A percentile compares a stretch with the other conserved stretches of the same genome.
Conservation (phyloP, 2,329 filamentous ascomycete genomes). For the Neurospora crassa region DNA sequence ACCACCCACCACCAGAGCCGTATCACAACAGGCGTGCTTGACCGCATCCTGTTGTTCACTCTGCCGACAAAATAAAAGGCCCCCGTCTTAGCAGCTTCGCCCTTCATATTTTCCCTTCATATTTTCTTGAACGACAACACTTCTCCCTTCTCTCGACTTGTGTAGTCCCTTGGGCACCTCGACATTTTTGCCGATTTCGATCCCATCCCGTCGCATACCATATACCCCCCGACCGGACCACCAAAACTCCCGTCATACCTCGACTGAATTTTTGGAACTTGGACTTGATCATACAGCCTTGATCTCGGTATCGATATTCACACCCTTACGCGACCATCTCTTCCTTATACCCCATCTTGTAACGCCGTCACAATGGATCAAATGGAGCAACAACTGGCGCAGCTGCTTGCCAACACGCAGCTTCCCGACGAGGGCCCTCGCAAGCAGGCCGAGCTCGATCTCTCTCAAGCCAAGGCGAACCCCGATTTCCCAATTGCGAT, state of each 20-base stretch:
- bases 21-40: not conserved
- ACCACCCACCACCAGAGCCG: not conserved
- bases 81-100: not conserved
- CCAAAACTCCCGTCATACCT: not conserved
- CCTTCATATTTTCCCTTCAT: too few species aligned
- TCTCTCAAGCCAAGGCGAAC: conserved; percentile 60
- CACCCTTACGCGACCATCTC: not conserved
- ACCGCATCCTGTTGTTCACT: not conserved
- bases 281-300: not conserved
- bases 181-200: not conserved
- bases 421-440: conserved; percentile 64
- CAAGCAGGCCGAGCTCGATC: conserved; percentile 77
- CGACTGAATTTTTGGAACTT: not conserved
- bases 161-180: not conserved
- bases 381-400: conserved; percentile 91
- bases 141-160: not conserved
- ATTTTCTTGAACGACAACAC: not conserved
- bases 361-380: conserved; percentile 18
- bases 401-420: conserved; percentile 81
- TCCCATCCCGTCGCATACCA: not conserved
- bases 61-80: not conserved
- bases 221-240: not conserved
- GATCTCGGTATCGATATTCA: not conserved
- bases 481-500: conserved; percentile 71
- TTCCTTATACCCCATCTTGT: not conserved